Evolutionary conservation across 805 yeast genomes (phyloP).

Genomic region (Torulaspora delbrueckii): DNA sequence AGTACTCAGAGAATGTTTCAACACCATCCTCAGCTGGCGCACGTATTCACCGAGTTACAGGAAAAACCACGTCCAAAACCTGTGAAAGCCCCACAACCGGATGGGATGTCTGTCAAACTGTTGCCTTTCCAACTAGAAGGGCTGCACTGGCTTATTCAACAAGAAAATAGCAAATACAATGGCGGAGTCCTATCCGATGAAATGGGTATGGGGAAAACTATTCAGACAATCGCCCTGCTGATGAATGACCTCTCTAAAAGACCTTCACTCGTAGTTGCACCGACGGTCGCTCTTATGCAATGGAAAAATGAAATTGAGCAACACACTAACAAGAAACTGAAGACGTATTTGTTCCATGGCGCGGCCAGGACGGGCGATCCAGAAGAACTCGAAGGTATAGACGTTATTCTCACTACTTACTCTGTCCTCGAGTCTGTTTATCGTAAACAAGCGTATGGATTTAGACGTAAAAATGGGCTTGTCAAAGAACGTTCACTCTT

Average conservation of each 20-base stretch:
- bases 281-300: slow-evolving; percentile 97
- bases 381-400: slow-evolving; percentile 49
- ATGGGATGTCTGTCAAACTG: slow-evolving; percentile 63
- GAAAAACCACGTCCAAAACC: slow-evolving; percentile 44
- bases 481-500: slow-evolving; percentile 72
- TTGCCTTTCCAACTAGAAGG: slow-evolving; percentile 95
- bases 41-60: slow-evolving; percentile 63
- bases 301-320: slow-evolving; percentile 91
- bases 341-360: slow-evolving; percentile 78
- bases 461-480: slow-evolving; percentile 62
- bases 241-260: slow-evolving; percentile 59
- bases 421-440: slow-evolving; percentile 85
- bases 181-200: slow-evolving; percentile 98
- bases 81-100: slow-evolving; percentile 66
- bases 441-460: slow-evolving; percentile 79
- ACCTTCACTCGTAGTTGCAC: slow-evolving; percentile 90
- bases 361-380: slow-evolving; percentile 61
- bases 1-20: slow-evolving; percentile 63
- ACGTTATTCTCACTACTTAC: slow-evolving; percentile 87
- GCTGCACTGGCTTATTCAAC: slow-evolving; percentile 77
- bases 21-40: slow-evolving; percentile 71
- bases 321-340: slow-evolving; percentile 69
- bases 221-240: slow-evolving; percentile 87
- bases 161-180: slow-evolving; percentile 57
- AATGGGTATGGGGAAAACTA: slow-evolving; percentile 99